Percentiles rank a stretch among this genome's conserved stretches.
These are phyloP conservation scores for Candida pini DNA, from an alignment of 805 yeast genomes.

Conservation along the genomic window DNA sequence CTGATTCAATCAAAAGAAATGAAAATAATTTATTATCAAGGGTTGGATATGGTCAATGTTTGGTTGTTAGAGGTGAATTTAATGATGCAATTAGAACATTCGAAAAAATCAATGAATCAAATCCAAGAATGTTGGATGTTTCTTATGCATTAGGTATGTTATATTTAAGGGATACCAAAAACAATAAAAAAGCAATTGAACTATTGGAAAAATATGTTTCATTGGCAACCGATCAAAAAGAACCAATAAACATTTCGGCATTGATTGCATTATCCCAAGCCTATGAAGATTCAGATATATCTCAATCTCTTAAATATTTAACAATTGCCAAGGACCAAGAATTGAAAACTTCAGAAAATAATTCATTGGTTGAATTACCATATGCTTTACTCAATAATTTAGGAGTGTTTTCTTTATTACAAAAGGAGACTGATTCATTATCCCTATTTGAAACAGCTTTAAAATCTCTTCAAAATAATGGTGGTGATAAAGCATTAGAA, in stretches of 20 bases:
- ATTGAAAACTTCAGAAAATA: conserved; percentile 27
- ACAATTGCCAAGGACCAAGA: conserved; percentile 42
- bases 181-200: conserved; percentile 47
- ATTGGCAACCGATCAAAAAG: conserved; percentile 50
- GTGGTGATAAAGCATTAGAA: conserved; percentile 21
- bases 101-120: conserved; percentile 62
- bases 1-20: conserved; percentile 62
- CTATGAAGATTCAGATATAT: conserved; percentile 59
- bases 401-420: conserved; percentile 75
- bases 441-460: conserved; percentile 39
- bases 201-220: conserved; percentile 67
- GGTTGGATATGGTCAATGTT: conserved; percentile 83
- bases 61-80: conserved; percentile 61
- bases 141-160: conserved; percentile 71
- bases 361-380: conserved; percentile 46
- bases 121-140: conserved; percentile 69
- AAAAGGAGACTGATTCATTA: conserved; percentile 42
- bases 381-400: conserved; percentile 70
- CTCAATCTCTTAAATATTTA: conserved; percentile 62
- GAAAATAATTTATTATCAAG: conserved; percentile 64
- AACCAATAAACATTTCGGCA: conserved; percentile 59
- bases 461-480: conserved; percentile 32
- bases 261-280: conserved; percentile 62
- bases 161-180: conserved; percentile 44
- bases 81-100: conserved; percentile 85